Evolutionary conservation across 352 stramenopile species (phyloP).

Genomic region (Thraustochytrium sp.): DNA sequence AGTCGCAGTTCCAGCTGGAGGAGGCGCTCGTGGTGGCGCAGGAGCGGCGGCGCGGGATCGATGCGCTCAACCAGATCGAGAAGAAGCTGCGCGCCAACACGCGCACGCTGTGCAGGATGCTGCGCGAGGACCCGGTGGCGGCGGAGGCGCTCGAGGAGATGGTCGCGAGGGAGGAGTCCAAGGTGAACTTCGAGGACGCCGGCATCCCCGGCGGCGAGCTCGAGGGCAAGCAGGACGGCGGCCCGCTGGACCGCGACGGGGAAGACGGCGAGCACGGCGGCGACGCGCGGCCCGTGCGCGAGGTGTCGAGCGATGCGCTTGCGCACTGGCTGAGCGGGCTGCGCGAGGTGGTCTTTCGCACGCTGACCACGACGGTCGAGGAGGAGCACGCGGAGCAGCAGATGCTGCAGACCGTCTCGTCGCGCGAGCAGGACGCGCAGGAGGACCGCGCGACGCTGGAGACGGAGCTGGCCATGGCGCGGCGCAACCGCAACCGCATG

Average conservation of each 20-base stretch:
- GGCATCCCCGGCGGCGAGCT: slow-evolving; percentile 50
- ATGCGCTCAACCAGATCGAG: slow-evolving; percentile 61
- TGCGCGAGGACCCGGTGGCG: slow-evolving; percentile 65
- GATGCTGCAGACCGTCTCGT: slow-evolving; percentile 66
- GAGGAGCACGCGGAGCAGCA: slow-evolving; percentile 73
- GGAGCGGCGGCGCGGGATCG: slow-evolving; percentile 48
- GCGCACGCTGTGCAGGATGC: slow-evolving; percentile 62
- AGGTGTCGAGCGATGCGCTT: background rate
- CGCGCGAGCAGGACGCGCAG: slow-evolving; percentile 68
- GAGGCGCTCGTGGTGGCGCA: slow-evolving; percentile 62
- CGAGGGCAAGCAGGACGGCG: slow-evolving; percentile 65
- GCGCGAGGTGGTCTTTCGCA: slow-evolving; percentile 53
- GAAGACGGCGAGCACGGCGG: background rate
- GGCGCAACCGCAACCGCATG: slow-evolving; percentile 72
- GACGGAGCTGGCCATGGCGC: slow-evolving; percentile 66
- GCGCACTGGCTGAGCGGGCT: background rate
- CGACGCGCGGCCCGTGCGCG: background rate
- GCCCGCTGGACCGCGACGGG: background rate
- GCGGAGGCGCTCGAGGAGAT: slow-evolving; percentile 69
- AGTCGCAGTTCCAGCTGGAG: slow-evolving; percentile 69
- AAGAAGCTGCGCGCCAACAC: slow-evolving; percentile 67
- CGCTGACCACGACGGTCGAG: slow-evolving; percentile 72
- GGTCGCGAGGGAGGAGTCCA: slow-evolving; percentile 50
- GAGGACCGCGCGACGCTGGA: slow-evolving; percentile 67
- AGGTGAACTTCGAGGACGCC: slow-evolving; percentile 53